Evolutionary conservation across 306 rosid species (phyloP).

Genomic region (Rosa rugosa): DNA sequence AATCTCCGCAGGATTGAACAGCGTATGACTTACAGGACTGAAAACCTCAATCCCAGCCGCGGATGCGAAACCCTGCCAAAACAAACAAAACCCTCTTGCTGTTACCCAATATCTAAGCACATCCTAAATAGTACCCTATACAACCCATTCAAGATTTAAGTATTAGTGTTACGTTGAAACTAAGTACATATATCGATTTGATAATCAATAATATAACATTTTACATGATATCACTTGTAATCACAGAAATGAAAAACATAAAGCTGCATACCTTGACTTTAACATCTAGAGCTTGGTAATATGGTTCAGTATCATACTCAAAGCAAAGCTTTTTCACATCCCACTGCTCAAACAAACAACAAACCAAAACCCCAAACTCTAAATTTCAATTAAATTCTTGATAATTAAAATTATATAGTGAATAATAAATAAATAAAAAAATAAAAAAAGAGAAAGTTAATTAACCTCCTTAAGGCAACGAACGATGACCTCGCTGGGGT

Average conservation of each 20-base stretch:
- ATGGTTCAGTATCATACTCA: slow-evolving; percentile 89
- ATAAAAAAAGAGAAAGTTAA: not conserved
- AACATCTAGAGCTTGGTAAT: slow-evolving; percentile 72
- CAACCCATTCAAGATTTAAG: no score
- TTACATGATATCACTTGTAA: no score
- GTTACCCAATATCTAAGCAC: not conserved
- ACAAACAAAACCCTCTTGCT: not conserved
- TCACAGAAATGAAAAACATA: not conserved
- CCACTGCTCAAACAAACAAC: slow-evolving; percentile 55
- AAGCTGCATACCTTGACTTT: slow-evolving; percentile 56
- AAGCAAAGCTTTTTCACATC: slow-evolving; percentile 69
- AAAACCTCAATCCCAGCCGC: slow-evolving; percentile 69
- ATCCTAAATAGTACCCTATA: no score
- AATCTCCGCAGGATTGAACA: slow-evolving; percentile 73
- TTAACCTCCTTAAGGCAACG: slow-evolving; percentile 69
- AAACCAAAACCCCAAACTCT: not conserved
- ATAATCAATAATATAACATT: not conserved
- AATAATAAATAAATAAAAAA: not conserved
- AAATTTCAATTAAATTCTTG: not conserved
- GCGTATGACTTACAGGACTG: slow-evolving; percentile 89
- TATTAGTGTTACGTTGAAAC: no score
- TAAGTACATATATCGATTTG: not conserved
- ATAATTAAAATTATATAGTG: no score
- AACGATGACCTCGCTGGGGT: slow-evolving; percentile 58
- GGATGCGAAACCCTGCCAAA: slow-evolving; percentile 55